Percentiles rank a stretch among this genome's conserved stretches.
phyloP scores from a whole-genome alignment of 73 alveolate species.

The Urostyla sp. region DNA sequence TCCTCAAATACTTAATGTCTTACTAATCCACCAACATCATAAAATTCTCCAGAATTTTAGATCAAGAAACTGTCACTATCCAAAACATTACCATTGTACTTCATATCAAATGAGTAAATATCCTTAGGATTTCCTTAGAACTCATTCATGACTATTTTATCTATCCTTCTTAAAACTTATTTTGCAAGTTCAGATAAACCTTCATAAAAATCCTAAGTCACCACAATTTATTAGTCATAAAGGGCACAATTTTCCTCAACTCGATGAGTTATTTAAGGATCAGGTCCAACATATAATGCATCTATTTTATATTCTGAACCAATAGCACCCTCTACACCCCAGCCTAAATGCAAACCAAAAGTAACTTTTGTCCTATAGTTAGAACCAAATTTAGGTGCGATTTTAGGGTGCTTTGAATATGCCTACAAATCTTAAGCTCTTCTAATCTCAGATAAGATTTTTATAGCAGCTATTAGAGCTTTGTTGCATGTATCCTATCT shows the following conservation, averaged over 20 bases:
- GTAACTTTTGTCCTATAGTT: slow-evolving; percentile 77
- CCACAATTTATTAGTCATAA: slow-evolving; percentile 48
- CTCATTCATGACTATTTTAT: slow-evolving; percentile 52
- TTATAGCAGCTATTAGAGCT: slow-evolving; percentile 65
- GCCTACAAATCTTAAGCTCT: slow-evolving; percentile 73
- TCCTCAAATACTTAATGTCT: slow-evolving; percentile 42
- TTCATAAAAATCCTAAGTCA: slow-evolving; percentile 42
- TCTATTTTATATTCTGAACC: slow-evolving; percentile 84
- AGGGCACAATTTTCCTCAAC: slow-evolving; percentile 66
- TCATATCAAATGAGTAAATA: slow-evolving; percentile 41
- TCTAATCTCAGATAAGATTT: slow-evolving; percentile 60
- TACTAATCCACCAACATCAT: slow-evolving; percentile 45
- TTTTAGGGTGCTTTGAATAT: slow-evolving; percentile 72
- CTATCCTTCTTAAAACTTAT: slow-evolving; percentile 45
- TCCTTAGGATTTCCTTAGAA: slow-evolving; percentile 14
- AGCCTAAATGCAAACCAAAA: slow-evolving; percentile 84
- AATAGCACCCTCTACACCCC: slow-evolving; percentile 84
- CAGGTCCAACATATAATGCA: slow-evolving; percentile 76
- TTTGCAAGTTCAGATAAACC: slow-evolving; percentile 30
- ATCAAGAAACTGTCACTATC: slow-evolving; percentile 10
- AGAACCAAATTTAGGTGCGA: slow-evolving; percentile 72
- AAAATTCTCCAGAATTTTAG: slow-evolving; percentile 5
- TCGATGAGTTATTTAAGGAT: slow-evolving; percentile 67
- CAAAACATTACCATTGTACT: slow-evolving; percentile 10
- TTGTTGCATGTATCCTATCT: slow-evolving; percentile 61